A percentile compares a stretch with the other conserved stretches of the same genome.
Conservation (phyloP, 495 filamentous ascomycete species). For the Darksidea phi region DNA sequence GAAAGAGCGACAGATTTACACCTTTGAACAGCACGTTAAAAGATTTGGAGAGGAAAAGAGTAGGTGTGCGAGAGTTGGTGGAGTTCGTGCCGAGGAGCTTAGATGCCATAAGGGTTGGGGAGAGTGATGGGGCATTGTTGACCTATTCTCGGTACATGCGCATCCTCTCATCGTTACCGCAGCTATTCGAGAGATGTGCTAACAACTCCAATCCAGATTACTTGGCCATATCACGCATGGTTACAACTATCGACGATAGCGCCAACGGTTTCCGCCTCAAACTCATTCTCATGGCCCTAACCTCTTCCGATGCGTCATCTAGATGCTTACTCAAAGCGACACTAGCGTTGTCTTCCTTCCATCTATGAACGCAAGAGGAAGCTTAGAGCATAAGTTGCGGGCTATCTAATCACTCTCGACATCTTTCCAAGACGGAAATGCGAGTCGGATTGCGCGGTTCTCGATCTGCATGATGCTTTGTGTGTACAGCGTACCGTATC, state of each 20-base stretch:
- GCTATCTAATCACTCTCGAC: slow-evolving; percentile 16
- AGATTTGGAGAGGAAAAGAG: slow-evolving; percentile 6
- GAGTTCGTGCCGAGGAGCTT: background rate
- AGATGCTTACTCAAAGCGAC: slow-evolving; percentile 19
- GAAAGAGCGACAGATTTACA: slow-evolving; percentile 9
- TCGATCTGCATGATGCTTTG: slow-evolving; percentile 25
- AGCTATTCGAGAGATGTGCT: background rate
- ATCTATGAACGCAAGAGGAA: slow-evolving; percentile 13
- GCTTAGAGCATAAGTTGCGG: slow-evolving; percentile 18
- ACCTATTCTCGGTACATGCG: slow-evolving; percentile 9
- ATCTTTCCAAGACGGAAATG: background rate
- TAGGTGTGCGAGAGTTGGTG: slow-evolving; percentile 14
- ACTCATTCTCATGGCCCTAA: slow-evolving; percentile 25
- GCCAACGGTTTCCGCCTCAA: slow-evolving; percentile 23
- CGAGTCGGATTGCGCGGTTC: background rate
- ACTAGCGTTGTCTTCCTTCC: slow-evolving; percentile 20
- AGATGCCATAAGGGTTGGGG: background rate
- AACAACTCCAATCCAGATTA: slow-evolving; percentile 11
- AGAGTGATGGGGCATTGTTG: slow-evolving; percentile 14
- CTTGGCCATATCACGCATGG: slow-evolving; percentile 22
- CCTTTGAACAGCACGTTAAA: slow-evolving; percentile 20
- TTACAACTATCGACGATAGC: slow-evolving; percentile 26
- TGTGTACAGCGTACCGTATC: slow-evolving; percentile 23
- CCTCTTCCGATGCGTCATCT: slow-evolving; percentile 16
- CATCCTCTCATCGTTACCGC: background rate